Base-by-base conservation (phyloP, 2,329 filamentous ascomycete genomes). In the Pseudohalonectria lignicola region DNA sequence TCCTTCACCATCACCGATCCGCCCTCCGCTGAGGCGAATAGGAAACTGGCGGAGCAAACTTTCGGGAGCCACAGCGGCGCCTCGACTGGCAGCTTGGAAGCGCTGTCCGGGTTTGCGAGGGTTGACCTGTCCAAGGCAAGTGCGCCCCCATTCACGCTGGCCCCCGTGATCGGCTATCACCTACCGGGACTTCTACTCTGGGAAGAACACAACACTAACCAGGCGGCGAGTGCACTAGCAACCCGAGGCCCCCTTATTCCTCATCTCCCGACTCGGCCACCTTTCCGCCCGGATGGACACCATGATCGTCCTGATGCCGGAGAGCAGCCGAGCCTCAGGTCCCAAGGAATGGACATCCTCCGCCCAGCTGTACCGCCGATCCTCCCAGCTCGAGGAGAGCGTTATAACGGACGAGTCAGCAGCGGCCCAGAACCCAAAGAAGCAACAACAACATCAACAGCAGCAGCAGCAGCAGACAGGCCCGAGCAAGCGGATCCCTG, bases 231-330 rank as follows among this genome's bases (percentile, higher is more conserved):
- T n/a, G n/a, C n/a, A n/a, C n/a, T n/a, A 13, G 7, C 26, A 5
- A 8, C 6, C 15, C 12, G 10, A 17, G 9, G n/a, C 12, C 37
- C 32, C 33, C 34, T n/a, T n/a, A n/a, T n/a, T n/a, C n/a, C n/a
- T n/a, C n/a, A n/a, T n/a, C 67, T 23, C 48, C 59, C 15, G 51
- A 63, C 15, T 78, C 41, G 49, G 60, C 16, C 52, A 62, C 20
- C 53, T 78, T 30, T 49, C 64, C 39, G 51, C 60, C 12, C 18
- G 31, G 20, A 39, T 77, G 48, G 71, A 80, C 44, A 71, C 71
- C 18, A 68, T 70, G 10, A 50, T 79, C 29, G 51, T 82, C 12
- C 54, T 79, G 39, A 55, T 81, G 16, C 70, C 73, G 37, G 56
- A 66, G 40, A 58, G 56, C n/a, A 56, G 53, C 46, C 59, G 61